Percentiles rank a stretch among this genome's conserved stretches.
These are phyloP conservation scores for Delitschia confertaspora DNA, from an alignment of 495 filamentous ascomycete genomes.

Conservation along the genomic window DNA sequence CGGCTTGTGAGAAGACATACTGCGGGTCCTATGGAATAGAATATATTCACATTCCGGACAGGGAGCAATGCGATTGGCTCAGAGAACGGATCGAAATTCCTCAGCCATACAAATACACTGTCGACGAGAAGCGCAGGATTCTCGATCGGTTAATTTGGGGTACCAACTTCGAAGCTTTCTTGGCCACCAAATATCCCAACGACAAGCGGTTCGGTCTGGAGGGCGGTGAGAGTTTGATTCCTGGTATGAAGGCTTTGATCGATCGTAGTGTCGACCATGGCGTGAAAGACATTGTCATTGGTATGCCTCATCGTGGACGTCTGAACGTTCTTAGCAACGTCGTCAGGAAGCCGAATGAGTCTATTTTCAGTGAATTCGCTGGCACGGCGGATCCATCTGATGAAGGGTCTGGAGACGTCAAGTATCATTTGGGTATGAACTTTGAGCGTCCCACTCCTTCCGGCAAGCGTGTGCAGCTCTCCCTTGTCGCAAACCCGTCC, in stretches of 20 bases:
- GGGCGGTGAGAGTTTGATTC: slow-evolving; percentile 90
- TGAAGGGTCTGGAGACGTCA: slow-evolving; percentile 96
- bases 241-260: slow-evolving; percentile 98
- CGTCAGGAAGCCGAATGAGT: slow-evolving; percentile 96
- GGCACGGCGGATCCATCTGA: slow-evolving; percentile 81
- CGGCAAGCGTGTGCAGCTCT: slow-evolving; percentile 96
- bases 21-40: slow-evolving; percentile 94
- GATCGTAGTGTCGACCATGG: slow-evolving; percentile 97
- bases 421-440: slow-evolving; percentile 99
- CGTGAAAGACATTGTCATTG: slow-evolving; percentile 97
- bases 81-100: slow-evolving; percentile 90
- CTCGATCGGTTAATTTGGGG: slow-evolving; percentile 97
- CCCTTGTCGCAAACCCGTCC: slow-evolving; percentile 94
- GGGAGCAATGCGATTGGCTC: slow-evolving; percentile 97
- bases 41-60: slow-evolving; percentile 97
- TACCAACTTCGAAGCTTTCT: slow-evolving; percentile 89
- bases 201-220: slow-evolving; percentile 99
- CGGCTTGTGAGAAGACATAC: slow-evolving; percentile 87
- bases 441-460: slow-evolving; percentile 98
- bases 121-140: slow-evolving; percentile 95
- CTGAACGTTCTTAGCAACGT: slow-evolving; percentile 98
- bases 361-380: slow-evolving; percentile 97
- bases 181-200: slow-evolving; percentile 96
- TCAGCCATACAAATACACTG: slow-evolving; percentile 85
- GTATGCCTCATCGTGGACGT: slow-evolving; percentile 98